These are phyloP conservation scores for Teunomyces funiuensis DNA, from an alignment of 805 yeast species.

Conservation along the genomic window DNA sequence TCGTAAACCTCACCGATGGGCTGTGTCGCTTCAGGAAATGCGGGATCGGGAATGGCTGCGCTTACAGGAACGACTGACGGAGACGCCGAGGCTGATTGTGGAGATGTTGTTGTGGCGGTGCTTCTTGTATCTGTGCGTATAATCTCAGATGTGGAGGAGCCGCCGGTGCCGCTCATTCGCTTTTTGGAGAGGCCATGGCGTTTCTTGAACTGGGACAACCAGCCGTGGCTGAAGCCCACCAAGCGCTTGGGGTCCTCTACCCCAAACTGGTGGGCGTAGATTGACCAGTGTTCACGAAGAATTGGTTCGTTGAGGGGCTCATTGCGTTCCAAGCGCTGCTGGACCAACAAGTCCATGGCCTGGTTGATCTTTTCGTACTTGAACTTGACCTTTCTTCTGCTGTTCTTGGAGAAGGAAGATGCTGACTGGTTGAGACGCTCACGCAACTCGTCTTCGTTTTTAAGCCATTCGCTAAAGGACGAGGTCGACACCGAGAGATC, in stretches of 20 bases:
- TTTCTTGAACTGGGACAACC: constrained; percentile 61
- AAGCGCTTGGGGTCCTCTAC: constrained; percentile 60
- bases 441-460: constrained; percentile 51
- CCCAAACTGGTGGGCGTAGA: constrained; percentile 54
- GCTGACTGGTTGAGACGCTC: constrained; percentile 38
- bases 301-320: constrained; percentile 56
- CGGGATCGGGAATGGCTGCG: not conserved
- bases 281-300: constrained; percentile 55
- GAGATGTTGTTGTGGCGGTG: no score
- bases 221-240: constrained; percentile 58
- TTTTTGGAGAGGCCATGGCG: constrained; percentile 49
- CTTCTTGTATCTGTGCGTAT: not conserved
- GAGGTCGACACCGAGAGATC: constrained; percentile 58
- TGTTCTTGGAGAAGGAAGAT: constrained; percentile 26
- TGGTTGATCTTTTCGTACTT: constrained; percentile 58
- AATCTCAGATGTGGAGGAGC: constrained; percentile 1
- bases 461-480: constrained; percentile 61
- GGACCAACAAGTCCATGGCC: constrained; percentile 58
- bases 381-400: constrained; percentile 48
- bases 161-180: constrained; percentile 27
- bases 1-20: constrained; percentile 15
- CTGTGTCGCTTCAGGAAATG: not conserved
- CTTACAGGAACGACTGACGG: constrained; percentile 8
- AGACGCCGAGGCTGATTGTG: constrained; percentile 2
- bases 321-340: constrained; percentile 40